Evolutionary conservation across 179 eudicot species (phyloP), one percentile per base, ranked within the genome.

Genomic region (Carnegiea gigantea): DNA sequence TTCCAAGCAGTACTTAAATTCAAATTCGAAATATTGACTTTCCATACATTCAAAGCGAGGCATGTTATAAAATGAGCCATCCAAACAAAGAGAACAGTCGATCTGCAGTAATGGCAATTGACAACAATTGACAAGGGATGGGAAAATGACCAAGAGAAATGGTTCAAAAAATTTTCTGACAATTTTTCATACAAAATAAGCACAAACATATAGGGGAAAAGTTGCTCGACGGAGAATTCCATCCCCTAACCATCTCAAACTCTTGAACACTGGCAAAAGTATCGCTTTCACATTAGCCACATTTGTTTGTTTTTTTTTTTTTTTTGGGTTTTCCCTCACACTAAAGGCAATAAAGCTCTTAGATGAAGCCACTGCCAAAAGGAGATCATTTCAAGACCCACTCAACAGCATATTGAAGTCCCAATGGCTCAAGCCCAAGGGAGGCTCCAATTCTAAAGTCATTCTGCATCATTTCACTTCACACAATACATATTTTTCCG

Each of bases 381-480:
- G 74, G 81, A 65, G 71, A 77, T 78, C 77, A 71, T 81, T 77
- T 53, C 54, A 23, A 53, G 77, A 78, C 76, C 78, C 74, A 82
- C 78, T 40, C 80, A 62, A 85, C 79, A 43, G 49, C 82, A 57
- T 46, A 48, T 49, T 20, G 40, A 75, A 78, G 75, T 59, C 76
- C 75, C 81, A 49, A 73, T 73, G 26, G 70, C 62, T 60, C 53
- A 13, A 1, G 53, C 14, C 71, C 80, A 14, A 75, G 77, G 30
- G 77, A 60, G 40, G 77, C 83, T 77, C 84, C 80, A 43, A 17
- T 54, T 28, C 28, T 74, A 67, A 77, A 80, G 83, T 75, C 79
- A 67, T 87, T 82, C 79, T 78, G 88, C 85, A 85, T 78, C 77
- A 76, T 88, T 81, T 78, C 89, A 84, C 89, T 40, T 40, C 44